Evolutionary conservation across 1,284 basidiomycete species (phyloP), one percentile per base, ranked within the genome.

Genomic region (Trametes sp.): DNA sequence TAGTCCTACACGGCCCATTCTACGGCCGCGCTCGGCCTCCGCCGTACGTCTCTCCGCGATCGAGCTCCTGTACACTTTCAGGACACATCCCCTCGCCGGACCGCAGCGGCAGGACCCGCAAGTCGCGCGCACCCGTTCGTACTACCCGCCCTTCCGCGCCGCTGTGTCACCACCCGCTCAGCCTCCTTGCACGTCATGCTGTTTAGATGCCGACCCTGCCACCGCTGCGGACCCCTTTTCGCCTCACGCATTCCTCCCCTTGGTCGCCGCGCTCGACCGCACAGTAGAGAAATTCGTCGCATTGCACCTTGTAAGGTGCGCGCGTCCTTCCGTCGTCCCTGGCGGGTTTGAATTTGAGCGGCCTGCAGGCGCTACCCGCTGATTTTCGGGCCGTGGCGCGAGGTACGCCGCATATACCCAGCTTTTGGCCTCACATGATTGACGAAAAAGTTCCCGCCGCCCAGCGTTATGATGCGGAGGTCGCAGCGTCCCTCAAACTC

Each of bases 351-450:
- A 31, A 66, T 33, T 38, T 44, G 52, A 42, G 52, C 26, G 42
- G 51, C 42, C 48, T 23, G 9, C 66, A 92, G 90, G 69, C 84
- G 86, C 3, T 92, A 92, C 75, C 90, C 90, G 19, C 77, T 91
- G 26, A 84, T 92, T 59, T 93, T 93, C 73, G 91, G 91, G 3
- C 73, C 79, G 31, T 87, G 85, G 84, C 80, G 81, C 69, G 80
- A 83, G 78, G 89, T 89, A 74, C 57, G 70, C 70, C 35, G 31
- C 41, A 61, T 54, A 46, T 42, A 64, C 41, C 38, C 48, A 46
- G 26, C 38, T 57, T 56, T 48, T 51, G 57, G 35, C 46, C 64
- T 13, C 35, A 45, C 31, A n/a, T 36, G 24, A 44, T 51, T 31
- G 38, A 63, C 46, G 13, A 31, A 21, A 26, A 14, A 24, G 5